Evolutionary conservation across 169 alveolate species (phyloP).

Genomic region (Plasmodium berghei): DNA sequence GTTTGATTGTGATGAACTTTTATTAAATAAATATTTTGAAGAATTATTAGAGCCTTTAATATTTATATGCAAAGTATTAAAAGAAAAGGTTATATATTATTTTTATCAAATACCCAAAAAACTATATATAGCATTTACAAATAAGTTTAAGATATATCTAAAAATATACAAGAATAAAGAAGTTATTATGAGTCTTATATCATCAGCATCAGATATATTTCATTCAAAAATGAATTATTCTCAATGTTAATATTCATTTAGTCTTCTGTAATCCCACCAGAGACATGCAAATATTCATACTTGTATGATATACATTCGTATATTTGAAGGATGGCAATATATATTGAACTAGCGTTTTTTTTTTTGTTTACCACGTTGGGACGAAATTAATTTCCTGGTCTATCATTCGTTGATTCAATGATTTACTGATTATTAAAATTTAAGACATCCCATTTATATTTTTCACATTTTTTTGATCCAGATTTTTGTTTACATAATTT

Average conservation of each 20-base stretch:
- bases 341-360: no score
- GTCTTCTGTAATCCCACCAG: not conserved
- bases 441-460: no score
- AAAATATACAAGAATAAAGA: slow-evolving; percentile 19
- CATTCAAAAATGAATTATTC: slow-evolving; percentile 12
- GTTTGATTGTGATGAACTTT: slow-evolving; percentile 17
- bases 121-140: slow-evolving; percentile 22
- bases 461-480: no score
- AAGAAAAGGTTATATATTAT: slow-evolving; percentile 29
- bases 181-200: slow-evolving; percentile 12
- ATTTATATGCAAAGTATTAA: slow-evolving; percentile 15
- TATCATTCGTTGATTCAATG: no score
- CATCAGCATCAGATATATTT: slow-evolving; percentile 30
- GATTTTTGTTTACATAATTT: no score
- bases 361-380: no score
- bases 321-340: no score
- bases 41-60: slow-evolving; percentile 26
- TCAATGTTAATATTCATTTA: not conserved
- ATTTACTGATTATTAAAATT: no score
- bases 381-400: no score
- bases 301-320: no score
- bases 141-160: slow-evolving; percentile 19
- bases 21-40: slow-evolving; percentile 32
- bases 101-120: slow-evolving; percentile 30
- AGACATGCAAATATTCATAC: not conserved